Evolutionary conservation across 495 filamentous ascomycete genomes (phyloP), one percentile per base, ranked within the genome.

Genomic region (Annulohypoxylon maeteangense): DNA sequence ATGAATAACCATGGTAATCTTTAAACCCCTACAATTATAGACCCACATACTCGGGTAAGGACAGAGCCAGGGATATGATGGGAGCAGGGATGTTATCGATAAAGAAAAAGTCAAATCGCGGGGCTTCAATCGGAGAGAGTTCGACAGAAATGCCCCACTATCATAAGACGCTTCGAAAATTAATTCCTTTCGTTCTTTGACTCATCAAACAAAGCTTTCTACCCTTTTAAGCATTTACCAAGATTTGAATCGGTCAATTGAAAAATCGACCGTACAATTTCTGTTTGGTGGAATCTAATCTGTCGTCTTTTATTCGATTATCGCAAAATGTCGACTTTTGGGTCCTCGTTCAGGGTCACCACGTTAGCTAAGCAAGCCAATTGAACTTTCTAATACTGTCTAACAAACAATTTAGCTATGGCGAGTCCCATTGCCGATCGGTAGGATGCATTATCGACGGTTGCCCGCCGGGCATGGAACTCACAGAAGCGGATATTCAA

Each of bases 401-500:
- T 60, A 66, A 77, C 62, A 51, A 66, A 51, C 36, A 61, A 1
- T 58, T 42, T 62, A 95, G 92, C 78, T 93, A 94, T 82, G 93
- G 93, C 78, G 93, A 97, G 83, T 94, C 91, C 44, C 93, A 97
- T 81, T 94, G 93, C 82, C 89, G 88, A 75, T 94, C 92, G n/a
- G 92, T 97, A 74, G 92, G 91, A 79, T 93, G 91, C 79, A 95
- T 95, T 54, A 88, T 97, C 80, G 93, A 96, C 78, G 92, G 93
- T 56, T 90, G 88, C 75, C 95, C 95, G 7, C 94, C 95, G 0
- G 94, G 94, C 69, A 91, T 99, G 86, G 82, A 90, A 70, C 88
- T 98, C 77, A 92, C 90, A 54, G 94, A 97, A 80, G 86, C 83
- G 64, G 94, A 97, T 78, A 95, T 99, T 76, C 95, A 99, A 81